Evolutionary conservation across 176 grass and related monocot genomes (phyloP).

Genomic region (Hsuehochloa calcarea): DNA sequence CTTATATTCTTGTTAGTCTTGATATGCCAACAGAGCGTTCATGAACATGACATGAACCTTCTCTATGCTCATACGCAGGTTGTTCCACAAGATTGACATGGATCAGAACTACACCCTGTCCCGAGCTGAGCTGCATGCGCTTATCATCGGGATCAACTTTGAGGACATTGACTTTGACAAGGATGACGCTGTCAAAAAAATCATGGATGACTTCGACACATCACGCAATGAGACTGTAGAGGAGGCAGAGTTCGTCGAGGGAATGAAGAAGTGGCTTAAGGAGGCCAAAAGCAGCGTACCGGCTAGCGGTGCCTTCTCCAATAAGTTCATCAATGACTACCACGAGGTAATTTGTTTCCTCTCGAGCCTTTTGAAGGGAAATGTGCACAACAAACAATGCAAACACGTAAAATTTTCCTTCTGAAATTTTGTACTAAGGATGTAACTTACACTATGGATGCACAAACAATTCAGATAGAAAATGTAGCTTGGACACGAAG

Average conservation of each 20-base stretch:
- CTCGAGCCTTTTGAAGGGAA: not conserved
- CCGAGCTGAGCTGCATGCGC: constrained; percentile 60
- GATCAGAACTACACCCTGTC: constrained; percentile 48
- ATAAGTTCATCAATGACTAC: constrained; percentile 58
- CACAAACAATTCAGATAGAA: not conserved
- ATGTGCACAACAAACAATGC: not conserved
- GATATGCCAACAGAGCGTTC: not conserved
- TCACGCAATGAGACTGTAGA: constrained; percentile 46
- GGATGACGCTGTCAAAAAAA: constrained; percentile 39
- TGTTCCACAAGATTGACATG: constrained; percentile 68
- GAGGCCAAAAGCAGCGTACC: constrained; percentile 44
- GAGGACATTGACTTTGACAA: constrained; percentile 61
- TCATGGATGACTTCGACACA: constrained; percentile 74
- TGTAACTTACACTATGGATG: not conserved
- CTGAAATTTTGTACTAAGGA: not conserved
- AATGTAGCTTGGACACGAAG: not conserved
- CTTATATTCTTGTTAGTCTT: not conserved
- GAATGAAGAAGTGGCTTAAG: constrained; percentile 68
- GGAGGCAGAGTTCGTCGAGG: constrained; percentile 60
- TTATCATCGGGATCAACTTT: constrained; percentile 63
- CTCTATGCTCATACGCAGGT: constrained; percentile 38
- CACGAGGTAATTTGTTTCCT: constrained; percentile 45
- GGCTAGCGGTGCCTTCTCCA: constrained; percentile 35
- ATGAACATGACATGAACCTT: constrained; percentile 19
- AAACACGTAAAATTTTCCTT: not conserved